These are phyloP conservation scores for Nemania sp. DNA, from an alignment of 2,329 filamentous ascomycete species.

Conservation along the genomic window DNA sequence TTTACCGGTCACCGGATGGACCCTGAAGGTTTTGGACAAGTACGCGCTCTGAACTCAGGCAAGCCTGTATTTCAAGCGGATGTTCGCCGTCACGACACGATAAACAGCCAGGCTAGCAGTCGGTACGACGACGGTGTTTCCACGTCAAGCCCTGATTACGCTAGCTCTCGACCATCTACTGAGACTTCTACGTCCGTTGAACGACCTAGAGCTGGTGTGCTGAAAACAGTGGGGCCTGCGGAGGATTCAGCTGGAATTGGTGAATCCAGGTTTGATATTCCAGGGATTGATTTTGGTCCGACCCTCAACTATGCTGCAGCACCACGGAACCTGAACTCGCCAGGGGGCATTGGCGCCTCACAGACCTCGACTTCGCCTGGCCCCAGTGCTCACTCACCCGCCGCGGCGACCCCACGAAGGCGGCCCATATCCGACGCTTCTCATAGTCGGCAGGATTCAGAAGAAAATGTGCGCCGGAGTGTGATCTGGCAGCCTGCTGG, in stretches of 20 bases:
- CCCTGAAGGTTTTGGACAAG: conserved; percentile 54
- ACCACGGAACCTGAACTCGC: conserved; percentile 32
- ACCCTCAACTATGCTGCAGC: conserved; percentile 66
- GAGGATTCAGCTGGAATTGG: conserved; percentile 32
- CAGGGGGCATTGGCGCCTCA: conserved; percentile 20
- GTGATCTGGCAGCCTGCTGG: conserved; percentile 79
- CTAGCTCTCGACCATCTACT: conserved; percentile 66
- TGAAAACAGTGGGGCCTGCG: conserved; percentile 74
- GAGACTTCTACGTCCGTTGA: conserved; percentile 59
- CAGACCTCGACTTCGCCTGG: conserved; percentile 43
- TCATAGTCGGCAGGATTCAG: conserved; percentile 53
- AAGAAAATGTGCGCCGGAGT: conserved; percentile 64
- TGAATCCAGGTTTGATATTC: conserved; percentile 59
- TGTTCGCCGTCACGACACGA: conserved; percentile 44
- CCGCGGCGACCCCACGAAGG: conserved; percentile 10
- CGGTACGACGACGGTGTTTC: conserved; percentile 67
- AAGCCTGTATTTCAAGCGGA: conserved; percentile 27
- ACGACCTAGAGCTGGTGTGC: conserved; percentile 74
- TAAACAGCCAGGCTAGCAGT: conserved; percentile 46
- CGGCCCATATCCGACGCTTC: conserved; percentile 35
- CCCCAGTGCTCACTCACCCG: conserved; percentile 35
- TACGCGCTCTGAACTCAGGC: conserved; percentile 44
- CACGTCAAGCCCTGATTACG: conserved; percentile 74
- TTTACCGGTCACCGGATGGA: conserved; percentile 49
- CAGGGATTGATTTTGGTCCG: conserved; percentile 82